Conservation (phyloP, 257 asterid species). For the Oldenlandia corymbosa region DNA sequence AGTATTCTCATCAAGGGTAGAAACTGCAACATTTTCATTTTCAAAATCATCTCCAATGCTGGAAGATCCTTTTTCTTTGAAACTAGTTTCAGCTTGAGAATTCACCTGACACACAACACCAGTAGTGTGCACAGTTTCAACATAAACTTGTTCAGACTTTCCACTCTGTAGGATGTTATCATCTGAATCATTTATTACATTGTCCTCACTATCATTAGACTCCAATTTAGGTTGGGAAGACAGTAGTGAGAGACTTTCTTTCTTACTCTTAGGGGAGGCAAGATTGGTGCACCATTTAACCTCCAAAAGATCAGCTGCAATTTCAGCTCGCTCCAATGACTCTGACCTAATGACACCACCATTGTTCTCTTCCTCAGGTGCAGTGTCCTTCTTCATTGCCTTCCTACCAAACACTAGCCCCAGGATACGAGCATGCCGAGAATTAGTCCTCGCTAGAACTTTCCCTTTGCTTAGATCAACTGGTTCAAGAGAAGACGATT, state of each 20-base stretch:
- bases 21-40: conserved; percentile 17
- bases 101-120: conserved; percentile 19
- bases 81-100: conserved; percentile 23
- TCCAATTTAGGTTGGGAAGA: conserved; percentile 26
- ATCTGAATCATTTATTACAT: conserved; percentile 5
- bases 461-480: conserved; percentile 25
- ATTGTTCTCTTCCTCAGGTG: conserved; percentile 24
- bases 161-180: background rate
- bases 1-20: conserved; percentile 23
- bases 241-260: conserved; percentile 20
- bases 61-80: conserved; percentile 17
- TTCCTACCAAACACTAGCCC: conserved; percentile 65
- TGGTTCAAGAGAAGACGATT: conserved; percentile 27
- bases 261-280: conserved; percentile 34
- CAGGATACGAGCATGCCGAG: conserved; percentile 49
- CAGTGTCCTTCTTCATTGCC: conserved; percentile 25
- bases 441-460: conserved; percentile 35
- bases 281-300: conserved; percentile 89
- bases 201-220: conserved; percentile 17
- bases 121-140: conserved; percentile 10
- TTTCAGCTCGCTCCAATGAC: conserved; percentile 81
- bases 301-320: conserved; percentile 92
- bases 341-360: conserved; percentile 33
- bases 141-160: background rate
- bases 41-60: conserved; percentile 18